Conservation (phyloP, 2,329 filamentous ascomycete species). For the Pseudogymnoascus sp. region DNA sequence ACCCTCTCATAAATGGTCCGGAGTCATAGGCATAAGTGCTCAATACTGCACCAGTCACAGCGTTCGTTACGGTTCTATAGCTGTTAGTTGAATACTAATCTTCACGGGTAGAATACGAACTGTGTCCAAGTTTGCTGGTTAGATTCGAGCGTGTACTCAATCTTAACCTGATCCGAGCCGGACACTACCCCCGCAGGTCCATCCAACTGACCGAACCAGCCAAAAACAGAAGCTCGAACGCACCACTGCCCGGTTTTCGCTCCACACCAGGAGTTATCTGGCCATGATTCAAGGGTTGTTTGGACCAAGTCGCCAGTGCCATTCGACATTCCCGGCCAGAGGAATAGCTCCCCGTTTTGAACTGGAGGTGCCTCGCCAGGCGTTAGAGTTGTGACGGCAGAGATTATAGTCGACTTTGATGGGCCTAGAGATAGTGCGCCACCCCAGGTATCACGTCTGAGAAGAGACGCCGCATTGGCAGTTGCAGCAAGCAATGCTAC, state of each 20-base stretch:
- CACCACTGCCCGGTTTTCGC: constrained; percentile 34
- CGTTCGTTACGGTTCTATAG: constrained; percentile 28
- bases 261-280: constrained; percentile 36
- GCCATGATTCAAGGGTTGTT: constrained; percentile 36
- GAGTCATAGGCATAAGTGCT: constrained; percentile 30
- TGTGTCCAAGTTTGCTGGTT: constrained; percentile 22
- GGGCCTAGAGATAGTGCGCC: constrained; percentile 33
- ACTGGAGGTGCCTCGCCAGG: constrained; percentile 32
- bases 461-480: background rate
- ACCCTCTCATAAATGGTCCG: constrained; percentile 32
- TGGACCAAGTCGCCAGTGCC: constrained; percentile 38
- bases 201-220: constrained; percentile 35
- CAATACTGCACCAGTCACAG: constrained; percentile 28
- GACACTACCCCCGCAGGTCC: constrained; percentile 20
- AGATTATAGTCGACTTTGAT: constrained; percentile 32
- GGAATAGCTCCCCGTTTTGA: constrained; percentile 34
- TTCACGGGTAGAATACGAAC: constrained; percentile 12
- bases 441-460: constrained; percentile 29
- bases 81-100: background rate
- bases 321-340: constrained; percentile 40
- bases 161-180: constrained; percentile 25
- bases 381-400: constrained; percentile 35
- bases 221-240: constrained; percentile 35
- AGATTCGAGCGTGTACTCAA: constrained; percentile 23
- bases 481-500: constrained; percentile 2